Percentiles rank a stretch among this genome's conserved stretches.
Conservation (phyloP, 2,329 filamentous ascomycete genomes). For the Nemania bipapillata region DNA sequence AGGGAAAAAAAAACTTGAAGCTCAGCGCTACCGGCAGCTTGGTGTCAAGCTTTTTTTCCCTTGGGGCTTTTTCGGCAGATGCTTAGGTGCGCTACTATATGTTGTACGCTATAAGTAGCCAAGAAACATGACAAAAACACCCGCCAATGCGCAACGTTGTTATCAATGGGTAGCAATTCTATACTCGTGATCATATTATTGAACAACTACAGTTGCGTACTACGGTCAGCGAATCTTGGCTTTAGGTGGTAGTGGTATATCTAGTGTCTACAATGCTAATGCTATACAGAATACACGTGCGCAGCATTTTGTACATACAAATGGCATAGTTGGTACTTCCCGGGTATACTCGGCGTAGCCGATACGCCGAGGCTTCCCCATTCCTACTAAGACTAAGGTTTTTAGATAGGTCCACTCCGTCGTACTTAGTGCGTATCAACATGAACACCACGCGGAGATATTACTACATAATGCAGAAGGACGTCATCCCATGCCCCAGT, state of each 20-base stretch:
- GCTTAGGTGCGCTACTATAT: background rate
- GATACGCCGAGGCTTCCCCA: background rate
- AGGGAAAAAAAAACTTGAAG: background rate
- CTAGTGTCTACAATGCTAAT: too few species aligned
- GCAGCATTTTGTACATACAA: background rate
- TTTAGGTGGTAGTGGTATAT: too few species aligned
- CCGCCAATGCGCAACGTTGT: background rate
- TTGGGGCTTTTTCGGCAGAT: background rate
- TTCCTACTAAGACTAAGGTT: background rate
- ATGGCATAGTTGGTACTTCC: background rate
- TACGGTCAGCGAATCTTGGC: background rate
- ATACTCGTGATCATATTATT: background rate
- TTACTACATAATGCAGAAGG: background rate
- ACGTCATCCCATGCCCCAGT: background rate
- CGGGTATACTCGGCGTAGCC: constrained; percentile 10
- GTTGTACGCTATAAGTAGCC: too few species aligned
- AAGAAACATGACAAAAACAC: too few species aligned
- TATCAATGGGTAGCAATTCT: background rate
- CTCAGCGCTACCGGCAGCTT: background rate
- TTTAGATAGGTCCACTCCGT: background rate
- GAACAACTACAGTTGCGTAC: background rate
- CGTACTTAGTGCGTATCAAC: background rate
- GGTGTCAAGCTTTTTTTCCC: background rate
- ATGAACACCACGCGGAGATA: background rate
- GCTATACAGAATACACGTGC: too few species aligned